A percentile compares a stretch with the other conserved stretches of the same genome.
phyloP scores from a whole-genome alignment of 495 filamentous ascomycete genomes.

The Penicillium cinerascens region DNA sequence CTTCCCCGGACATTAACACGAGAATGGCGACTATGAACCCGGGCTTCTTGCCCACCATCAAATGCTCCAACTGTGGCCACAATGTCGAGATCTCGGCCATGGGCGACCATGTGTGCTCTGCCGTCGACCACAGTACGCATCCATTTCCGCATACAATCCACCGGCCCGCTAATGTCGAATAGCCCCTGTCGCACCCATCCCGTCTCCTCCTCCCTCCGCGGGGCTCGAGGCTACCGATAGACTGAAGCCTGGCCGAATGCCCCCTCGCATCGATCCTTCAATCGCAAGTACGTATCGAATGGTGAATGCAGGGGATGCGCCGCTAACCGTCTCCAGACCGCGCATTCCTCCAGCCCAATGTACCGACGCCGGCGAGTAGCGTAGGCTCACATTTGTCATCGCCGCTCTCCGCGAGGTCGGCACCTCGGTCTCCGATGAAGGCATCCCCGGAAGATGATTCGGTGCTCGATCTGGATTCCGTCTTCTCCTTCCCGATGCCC shows the following conservation, averaged over 20 bases:
- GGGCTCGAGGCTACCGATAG: conserved; percentile 23
- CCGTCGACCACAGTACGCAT: conserved; percentile 5
- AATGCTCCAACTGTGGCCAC: conserved; percentile 85
- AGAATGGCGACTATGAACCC: conserved; percentile 26
- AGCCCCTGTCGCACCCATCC: conserved; percentile 27
- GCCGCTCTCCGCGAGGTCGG: conserved; percentile 43
- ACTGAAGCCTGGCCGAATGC: conserved; percentile 29
- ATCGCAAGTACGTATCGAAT: conserved; percentile 49
- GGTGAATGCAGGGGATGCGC: background rate
- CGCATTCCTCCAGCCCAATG: conserved; percentile 53
- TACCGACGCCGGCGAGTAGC: conserved; percentile 59
- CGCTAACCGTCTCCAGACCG: conserved; percentile 50
- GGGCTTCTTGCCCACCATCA: conserved; percentile 84
- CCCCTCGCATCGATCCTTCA: conserved; percentile 53
- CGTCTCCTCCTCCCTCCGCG: conserved; percentile 38
- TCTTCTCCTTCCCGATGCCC: conserved; percentile 60
- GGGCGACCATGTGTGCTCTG: conserved; percentile 81
- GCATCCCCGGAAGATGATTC: conserved; percentile 29
- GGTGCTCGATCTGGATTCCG: conserved; percentile 51
- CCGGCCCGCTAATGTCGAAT: background rate
- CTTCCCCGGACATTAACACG: background rate
- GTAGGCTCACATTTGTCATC: conserved; percentile 57
- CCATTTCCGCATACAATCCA: background rate
- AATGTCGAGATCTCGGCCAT: conserved; percentile 87
- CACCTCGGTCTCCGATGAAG: conserved; percentile 40